A percentile compares a stretch with the other conserved stretches of the same genome.
phyloP scores from a whole-genome alignment of 768 basidiomycete species.

The Lentinula guzmanii region DNA sequence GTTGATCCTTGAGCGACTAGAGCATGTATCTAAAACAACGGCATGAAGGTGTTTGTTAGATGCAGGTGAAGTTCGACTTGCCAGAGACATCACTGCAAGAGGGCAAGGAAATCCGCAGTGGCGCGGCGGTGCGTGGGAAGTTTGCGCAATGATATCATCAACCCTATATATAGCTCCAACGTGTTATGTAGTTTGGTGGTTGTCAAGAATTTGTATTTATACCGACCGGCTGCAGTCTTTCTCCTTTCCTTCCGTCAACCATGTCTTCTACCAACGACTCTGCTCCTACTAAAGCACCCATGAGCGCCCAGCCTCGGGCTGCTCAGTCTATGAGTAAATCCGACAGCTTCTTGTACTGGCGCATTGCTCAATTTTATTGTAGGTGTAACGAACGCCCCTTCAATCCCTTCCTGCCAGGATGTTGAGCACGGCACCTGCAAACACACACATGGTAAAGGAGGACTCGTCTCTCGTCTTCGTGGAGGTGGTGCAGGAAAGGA shows the following conservation, averaged over 20 bases:
- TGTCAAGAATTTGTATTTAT: neutral
- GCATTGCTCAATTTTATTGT: neutral
- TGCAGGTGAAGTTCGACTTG: neutral
- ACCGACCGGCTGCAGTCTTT: neutral
- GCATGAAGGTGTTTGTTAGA: neutral
- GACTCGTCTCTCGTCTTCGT: slow-evolving; percentile 47
- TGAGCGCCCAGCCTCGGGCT: slow-evolving; percentile 49
- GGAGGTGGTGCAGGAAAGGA: slow-evolving; percentile 72
- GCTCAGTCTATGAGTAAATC: slow-evolving; percentile 59
- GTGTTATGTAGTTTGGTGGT: neutral
- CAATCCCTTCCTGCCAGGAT: slow-evolving; percentile 14
- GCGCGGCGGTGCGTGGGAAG: neutral
- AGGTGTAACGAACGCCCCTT: slow-evolving; percentile 44
- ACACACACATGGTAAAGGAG: slow-evolving; percentile 20
- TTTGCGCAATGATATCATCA: neutral
- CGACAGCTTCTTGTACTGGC: neutral
- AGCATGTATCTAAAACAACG: slow-evolving; percentile 63
- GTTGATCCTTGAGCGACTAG: slow-evolving; percentile 72
- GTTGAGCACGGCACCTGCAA: slow-evolving; percentile 29
- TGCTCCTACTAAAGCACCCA: slow-evolving; percentile 28
- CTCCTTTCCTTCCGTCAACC: neutral
- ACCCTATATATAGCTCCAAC: neutral
- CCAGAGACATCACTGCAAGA: neutral
- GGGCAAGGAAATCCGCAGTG: neutral
- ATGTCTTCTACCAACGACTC: slow-evolving; percentile 17